These are phyloP conservation scores for Phytophthora boehmeriae DNA, from an alignment of 352 stramenopile species.

Conservation along the genomic window DNA sequence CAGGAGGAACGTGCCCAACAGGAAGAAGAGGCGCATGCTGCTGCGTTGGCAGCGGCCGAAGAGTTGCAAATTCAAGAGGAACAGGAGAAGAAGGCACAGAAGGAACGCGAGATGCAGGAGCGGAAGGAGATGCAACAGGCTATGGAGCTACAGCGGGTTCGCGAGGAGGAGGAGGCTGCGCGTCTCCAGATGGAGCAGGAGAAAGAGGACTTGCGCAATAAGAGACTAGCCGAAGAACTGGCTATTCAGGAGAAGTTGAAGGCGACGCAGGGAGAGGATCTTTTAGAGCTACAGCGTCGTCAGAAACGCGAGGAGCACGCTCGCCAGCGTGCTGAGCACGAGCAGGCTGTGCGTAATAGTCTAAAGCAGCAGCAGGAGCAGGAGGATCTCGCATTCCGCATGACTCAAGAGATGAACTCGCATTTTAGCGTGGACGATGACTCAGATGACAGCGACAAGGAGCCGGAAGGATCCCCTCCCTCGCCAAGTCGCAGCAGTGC, in stretches of 20 bases:
- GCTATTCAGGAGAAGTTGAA: slow-evolving; percentile 34
- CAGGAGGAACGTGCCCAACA: slow-evolving; percentile 21
- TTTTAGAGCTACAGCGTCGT: slow-evolving; percentile 68
- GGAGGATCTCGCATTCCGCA: slow-evolving; percentile 45
- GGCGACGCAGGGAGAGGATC: slow-evolving; percentile 38
- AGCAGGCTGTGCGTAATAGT: slow-evolving; percentile 40
- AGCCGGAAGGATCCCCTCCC: slow-evolving; percentile 31
- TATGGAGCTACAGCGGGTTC: slow-evolving; percentile 28
- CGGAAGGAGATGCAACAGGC: slow-evolving; percentile 18
- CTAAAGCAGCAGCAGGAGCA: slow-evolving; percentile 42
- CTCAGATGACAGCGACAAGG: slow-evolving; percentile 32
- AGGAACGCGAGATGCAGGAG: slow-evolving; percentile 22
- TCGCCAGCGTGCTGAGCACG: slow-evolving; percentile 51
- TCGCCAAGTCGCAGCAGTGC: no score
- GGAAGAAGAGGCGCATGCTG: slow-evolving; percentile 12
- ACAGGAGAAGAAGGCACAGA: slow-evolving; percentile 32
- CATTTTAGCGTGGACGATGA: slow-evolving; percentile 45
- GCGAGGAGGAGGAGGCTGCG: slow-evolving; percentile 27
- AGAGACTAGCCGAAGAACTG: slow-evolving; percentile 39
- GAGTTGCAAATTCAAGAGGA: slow-evolving; percentile 38
- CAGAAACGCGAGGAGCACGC: slow-evolving; percentile 78
- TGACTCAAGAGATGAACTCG: slow-evolving; percentile 45
- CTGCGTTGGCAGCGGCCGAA: slow-evolving; percentile 28
- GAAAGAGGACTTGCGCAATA: slow-evolving; percentile 29
- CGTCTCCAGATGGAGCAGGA: slow-evolving; percentile 32